Base-by-base conservation (phyloP, 2,329 filamentous ascomycete genomes). In the Dryadomyces quercus-mongolicae region DNA sequence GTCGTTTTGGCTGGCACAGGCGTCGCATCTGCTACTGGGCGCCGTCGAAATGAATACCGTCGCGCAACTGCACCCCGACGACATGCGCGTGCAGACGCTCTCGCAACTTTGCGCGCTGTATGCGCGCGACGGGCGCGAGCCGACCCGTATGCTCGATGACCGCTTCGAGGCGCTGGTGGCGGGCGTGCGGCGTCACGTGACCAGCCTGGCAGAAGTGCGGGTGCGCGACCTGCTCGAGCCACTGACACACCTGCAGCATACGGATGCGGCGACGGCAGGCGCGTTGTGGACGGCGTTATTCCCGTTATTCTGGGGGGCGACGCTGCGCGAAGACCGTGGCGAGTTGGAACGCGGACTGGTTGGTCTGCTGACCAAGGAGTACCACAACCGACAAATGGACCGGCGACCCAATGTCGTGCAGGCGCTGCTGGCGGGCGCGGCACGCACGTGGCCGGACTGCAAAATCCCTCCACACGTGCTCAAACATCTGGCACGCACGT, bases 1-100 rank as follows among this genome's bases (percentile, higher is more conserved):
- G 62, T 95, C 88, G 1, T 99, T 95, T 71, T 99, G 94, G 94
- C 74, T 99, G 51, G 85, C 90, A 44, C 93, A 99, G 69, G 92
- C 94, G 38, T 90, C 90, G 18, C 93, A 98, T 63, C 76, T 98
- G 44, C 81, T 99, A 54, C 81, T 98, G 59, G 91, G 93, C 16
- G 91, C 88, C 7, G 80, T 97, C 45, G 93, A 98, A 66, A 85
- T 88, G 75, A 88, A 86, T 60, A 78, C 79, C n/a, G 76, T 80
- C 15, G 81, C 89, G 34, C 86, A 89, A 60, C 75, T 98, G 52
- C 84, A 96, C 61, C 66, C 77, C 0, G 88, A 94, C 12, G 93
- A 98, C 67, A 92, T 95, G 70, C 86, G 81, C 55, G 78, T 88
- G 9, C 79, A 88, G 59, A 81, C 88, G 1, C 74, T 86, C 7